phyloP scores from a whole-genome alignment of 768 basidiomycete genomes.

The Collybia sp. region DNA sequence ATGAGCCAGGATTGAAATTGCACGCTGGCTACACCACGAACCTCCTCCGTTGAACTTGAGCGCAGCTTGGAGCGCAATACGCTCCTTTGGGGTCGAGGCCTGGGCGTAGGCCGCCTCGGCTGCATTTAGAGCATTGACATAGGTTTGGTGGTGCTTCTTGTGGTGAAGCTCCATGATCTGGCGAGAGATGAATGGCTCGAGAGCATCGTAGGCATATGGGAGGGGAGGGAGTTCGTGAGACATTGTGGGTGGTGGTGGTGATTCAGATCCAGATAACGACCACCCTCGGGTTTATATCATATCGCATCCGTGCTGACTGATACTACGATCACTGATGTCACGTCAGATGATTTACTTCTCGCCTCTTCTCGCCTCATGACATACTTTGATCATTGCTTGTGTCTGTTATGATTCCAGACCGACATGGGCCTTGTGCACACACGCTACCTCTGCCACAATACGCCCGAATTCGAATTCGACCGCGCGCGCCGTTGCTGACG shows the following conservation, averaged over 20 bases:
- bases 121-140: constrained; percentile 88
- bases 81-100: constrained; percentile 65
- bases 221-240: constrained; percentile 51
- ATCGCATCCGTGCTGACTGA: too few species aligned
- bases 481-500: too few species aligned
- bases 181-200: constrained; percentile 89
- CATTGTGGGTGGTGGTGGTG: constrained; percentile 9
- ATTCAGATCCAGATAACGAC: too few species aligned
- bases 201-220: constrained; percentile 80
- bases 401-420: too few species aligned
- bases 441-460: too few species aligned
- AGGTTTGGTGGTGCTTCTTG: constrained; percentile 93
- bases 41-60: constrained; percentile 97
- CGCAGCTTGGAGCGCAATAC: constrained; percentile 85
- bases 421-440: too few species aligned
- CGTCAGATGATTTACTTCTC: too few species aligned
- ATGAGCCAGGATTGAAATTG: constrained; percentile 10
- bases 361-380: too few species aligned
- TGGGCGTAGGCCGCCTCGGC: constrained; percentile 77
- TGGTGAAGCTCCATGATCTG: constrained; percentile 97
- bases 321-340: too few species aligned
- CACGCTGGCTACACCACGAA: constrained; percentile 25
- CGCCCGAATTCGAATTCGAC: too few species aligned
- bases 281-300: too few species aligned
- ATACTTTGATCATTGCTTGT: too few species aligned